Conservation (phyloP, 2,329 filamentous ascomycete species). For the Alternaria tenuissima region DNA sequence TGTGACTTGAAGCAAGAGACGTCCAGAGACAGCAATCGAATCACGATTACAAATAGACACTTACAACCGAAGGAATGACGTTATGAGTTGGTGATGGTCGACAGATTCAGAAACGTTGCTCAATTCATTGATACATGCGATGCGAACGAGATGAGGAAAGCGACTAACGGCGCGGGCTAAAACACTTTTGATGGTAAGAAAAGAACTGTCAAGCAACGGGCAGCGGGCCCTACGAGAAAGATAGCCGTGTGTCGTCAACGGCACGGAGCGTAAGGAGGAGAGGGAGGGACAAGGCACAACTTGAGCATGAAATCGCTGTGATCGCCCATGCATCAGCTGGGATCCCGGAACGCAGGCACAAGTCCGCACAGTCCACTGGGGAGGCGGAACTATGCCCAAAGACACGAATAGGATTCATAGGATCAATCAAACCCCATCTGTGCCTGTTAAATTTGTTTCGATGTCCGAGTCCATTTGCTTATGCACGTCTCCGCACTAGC, state of each 20-base stretch:
- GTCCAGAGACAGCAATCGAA: neutral
- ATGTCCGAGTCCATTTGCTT: conserved; percentile 36
- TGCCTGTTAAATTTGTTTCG: conserved; percentile 44
- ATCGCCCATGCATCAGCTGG: conserved; percentile 43
- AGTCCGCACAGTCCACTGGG: conserved; percentile 41
- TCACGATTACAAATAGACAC: conserved; percentile 2
- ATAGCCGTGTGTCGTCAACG: conserved; percentile 36
- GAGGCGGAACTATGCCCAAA: conserved; percentile 33
- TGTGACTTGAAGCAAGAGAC: neutral
- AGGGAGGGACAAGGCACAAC: conserved; percentile 32
- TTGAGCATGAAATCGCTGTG: conserved; percentile 43
- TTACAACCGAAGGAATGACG: conserved; percentile 18
- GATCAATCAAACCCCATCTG: conserved; percentile 32
- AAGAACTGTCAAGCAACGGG: conserved; percentile 18
- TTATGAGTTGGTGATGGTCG: neutral
- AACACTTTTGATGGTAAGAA: conserved; percentile 19
- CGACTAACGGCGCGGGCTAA: conserved; percentile 22
- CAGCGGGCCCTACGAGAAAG: conserved; percentile 24
- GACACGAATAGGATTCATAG: conserved; percentile 34
- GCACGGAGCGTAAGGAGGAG: conserved; percentile 39
- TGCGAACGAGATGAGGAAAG: conserved; percentile 15
- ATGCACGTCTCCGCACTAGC: conserved; percentile 40
- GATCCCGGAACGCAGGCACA: conserved; percentile 36
- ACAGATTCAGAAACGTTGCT: conserved; percentile 6
- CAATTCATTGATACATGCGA: conserved; percentile 8